Evolutionary conservation across 2,329 filamentous ascomycete species (phyloP).

Genomic region (Apiospora aurea): DNA sequence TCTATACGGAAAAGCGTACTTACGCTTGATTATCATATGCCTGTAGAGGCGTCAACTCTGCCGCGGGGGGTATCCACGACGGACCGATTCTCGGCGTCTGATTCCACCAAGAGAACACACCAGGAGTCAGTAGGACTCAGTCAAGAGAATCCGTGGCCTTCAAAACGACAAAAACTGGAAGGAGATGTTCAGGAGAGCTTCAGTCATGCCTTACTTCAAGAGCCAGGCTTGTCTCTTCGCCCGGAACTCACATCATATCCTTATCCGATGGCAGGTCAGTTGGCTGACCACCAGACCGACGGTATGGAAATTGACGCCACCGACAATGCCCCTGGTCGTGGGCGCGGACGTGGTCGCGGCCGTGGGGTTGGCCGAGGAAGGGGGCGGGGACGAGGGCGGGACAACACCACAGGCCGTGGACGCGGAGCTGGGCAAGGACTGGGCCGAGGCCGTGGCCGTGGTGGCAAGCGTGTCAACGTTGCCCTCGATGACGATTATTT

Average conservation of each 20-base stretch:
- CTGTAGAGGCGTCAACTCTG: not conserved
- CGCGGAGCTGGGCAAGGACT: not conserved
- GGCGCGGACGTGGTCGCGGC: conserved; percentile 3
- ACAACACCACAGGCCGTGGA: not conserved
- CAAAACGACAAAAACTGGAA: not conserved
- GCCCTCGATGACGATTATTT: not conserved
- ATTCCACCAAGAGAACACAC: not conserved
- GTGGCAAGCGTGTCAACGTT: conserved; percentile 5
- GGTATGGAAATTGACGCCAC: not conserved
- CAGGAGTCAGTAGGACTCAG: not conserved
- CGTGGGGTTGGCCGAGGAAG: not conserved
- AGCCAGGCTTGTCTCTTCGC: not conserved
- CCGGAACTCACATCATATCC: not conserved
- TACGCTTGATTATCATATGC: conserved; percentile 23
- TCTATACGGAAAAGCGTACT: conserved; percentile 11
- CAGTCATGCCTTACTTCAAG: not conserved
- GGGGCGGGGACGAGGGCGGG: not conserved
- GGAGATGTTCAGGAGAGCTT: not conserved
- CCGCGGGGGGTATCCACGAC: not conserved
- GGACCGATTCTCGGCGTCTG: not conserved
- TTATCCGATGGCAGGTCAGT: not conserved
- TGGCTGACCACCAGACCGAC: not conserved
- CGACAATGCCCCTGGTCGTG: not conserved
- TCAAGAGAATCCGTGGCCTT: not conserved
- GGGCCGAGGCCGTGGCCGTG: not conserved